These are phyloP conservation scores for Aspergillus sclerotioniger DNA, from an alignment of 495 filamentous ascomycete genomes.

Conservation along the genomic window DNA sequence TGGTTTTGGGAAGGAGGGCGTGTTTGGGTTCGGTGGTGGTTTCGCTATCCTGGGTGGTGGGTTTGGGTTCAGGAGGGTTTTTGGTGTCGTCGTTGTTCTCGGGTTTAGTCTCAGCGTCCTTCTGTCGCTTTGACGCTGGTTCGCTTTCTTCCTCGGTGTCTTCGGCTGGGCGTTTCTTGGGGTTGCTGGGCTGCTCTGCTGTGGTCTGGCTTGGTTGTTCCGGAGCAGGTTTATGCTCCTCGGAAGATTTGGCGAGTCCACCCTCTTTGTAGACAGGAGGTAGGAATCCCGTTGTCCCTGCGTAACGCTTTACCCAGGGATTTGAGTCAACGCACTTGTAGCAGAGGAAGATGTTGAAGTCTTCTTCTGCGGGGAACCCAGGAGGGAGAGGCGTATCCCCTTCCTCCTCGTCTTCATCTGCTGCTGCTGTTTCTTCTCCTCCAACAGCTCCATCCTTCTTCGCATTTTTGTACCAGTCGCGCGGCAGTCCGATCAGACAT, in stretches of 20 bases:
- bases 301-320: conserved; percentile 91
- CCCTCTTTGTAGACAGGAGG: conserved; percentile 57
- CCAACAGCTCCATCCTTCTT: conserved; percentile 18
- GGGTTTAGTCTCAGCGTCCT: conserved; percentile 33
- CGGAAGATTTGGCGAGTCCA: conserved; percentile 19
- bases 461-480: conserved; percentile 42
- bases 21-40: conserved; percentile 33
- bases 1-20: conserved; percentile 40
- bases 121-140: conserved; percentile 58
- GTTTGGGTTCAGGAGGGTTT: conserved; percentile 41
- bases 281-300: conserved; percentile 79
- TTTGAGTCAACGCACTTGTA: conserved; percentile 87
- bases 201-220: conserved; percentile 1
- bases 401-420: conserved; percentile 33
- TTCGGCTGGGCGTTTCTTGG: conserved; percentile 77
- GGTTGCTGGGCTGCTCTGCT: conserved; percentile 19
- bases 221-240: conserved; percentile 2
- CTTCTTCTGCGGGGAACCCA: conserved; percentile 83
- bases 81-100: conserved; percentile 5
- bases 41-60: conserved; percentile 23
- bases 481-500: conserved; percentile 78
- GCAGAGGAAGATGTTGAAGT: conserved; percentile 87
- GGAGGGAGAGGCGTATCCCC: conserved; percentile 66
- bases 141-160: conserved; percentile 53
- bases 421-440: conserved; percentile 42